These are phyloP conservation scores for Microsporum ferrugineum DNA, from an alignment of 2,329 filamentous ascomycete genomes.

Conservation along the genomic window DNA sequence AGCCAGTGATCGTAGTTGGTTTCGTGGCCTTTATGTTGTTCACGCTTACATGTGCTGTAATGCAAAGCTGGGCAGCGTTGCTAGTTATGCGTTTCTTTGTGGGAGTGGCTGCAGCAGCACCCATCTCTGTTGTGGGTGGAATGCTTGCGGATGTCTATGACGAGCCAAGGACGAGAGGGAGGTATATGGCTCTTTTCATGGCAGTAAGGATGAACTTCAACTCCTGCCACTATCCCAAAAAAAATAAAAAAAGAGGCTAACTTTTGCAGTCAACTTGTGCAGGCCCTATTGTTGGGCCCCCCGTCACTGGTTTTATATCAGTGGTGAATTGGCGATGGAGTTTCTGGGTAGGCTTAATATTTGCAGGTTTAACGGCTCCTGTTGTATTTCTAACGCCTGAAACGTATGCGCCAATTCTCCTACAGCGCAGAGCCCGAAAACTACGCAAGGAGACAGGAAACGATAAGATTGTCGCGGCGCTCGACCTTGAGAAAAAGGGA, in stretches of 20 bases:
- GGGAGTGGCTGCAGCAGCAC: conserved; percentile 36
- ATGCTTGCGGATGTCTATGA: conserved; percentile 39
- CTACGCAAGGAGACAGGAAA: conserved; percentile 14
- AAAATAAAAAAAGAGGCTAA: neutral
- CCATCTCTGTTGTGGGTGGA: conserved; percentile 36
- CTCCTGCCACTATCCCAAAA: neutral
- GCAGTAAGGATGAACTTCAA: conserved; percentile 19
- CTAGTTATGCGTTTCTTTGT: conserved; percentile 37
- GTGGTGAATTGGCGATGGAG: conserved; percentile 37
- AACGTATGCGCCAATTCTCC: conserved; percentile 49
- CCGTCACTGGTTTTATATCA: conserved; percentile 37
- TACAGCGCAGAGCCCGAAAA: conserved; percentile 41
- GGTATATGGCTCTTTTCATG: conserved; percentile 35
- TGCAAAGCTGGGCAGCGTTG: conserved; percentile 31
- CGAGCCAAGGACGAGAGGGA: conserved; percentile 34
- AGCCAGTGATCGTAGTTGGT: conserved; percentile 37
- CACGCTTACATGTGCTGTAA: conserved; percentile 35
- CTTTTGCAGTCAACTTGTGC: conserved; percentile 25
- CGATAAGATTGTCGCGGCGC: conserved; percentile 13
- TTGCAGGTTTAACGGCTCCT: conserved; percentile 48
- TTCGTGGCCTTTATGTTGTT: conserved; percentile 38
- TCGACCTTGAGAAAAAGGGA: conserved; percentile 13
- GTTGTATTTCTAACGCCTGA: conserved; percentile 52
- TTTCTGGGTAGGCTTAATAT: conserved; percentile 54
- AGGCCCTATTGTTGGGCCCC: conserved; percentile 35